Evolutionary conservation across 441 rosid genomes (phyloP), one percentile per base, ranked within the genome.

Genomic region (Sinapis alba): DNA sequence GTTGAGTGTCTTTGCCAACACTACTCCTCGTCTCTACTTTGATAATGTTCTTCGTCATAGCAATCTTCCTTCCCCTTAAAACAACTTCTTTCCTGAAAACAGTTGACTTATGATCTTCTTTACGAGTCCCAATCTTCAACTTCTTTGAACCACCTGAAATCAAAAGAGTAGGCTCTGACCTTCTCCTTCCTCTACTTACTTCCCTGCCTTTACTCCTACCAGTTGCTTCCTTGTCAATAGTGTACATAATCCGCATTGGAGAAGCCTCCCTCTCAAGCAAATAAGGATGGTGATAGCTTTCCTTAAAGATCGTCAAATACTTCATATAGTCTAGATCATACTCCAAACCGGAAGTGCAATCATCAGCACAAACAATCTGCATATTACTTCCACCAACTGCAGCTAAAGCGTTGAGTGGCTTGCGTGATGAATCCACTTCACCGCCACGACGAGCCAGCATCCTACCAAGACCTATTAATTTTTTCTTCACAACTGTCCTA

Each of bases 291-390:
- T 78, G 76, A 36, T 59, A 66, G 12, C 60, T 72, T 56, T 23
- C 70, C 58, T 58, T 75, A 28, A 47, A 45, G 5, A 43, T 69
- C n/a, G 69, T 66, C 41, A 86, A 73, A 82, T 81, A 87, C 71
- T 71, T 69, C 62, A 36, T 34, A 72, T 84, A 87, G 0, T 82
- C 73, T 64, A 8, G 2, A 60, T 78, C 76, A 65, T 47, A 73
- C 58, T 77, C 87, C 34, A 71, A 32, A 51, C 16, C 43, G 7
- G 79, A 41, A 45, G 18, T 27, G 23, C 12, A 58, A 73, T 36
- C 73, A 59, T 61, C 58, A 71, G 50, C 65, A 75, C 70, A 45
- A 73, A 62, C 74, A 45, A 78, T 34, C 75, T 73, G 56, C 78
- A 56, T 30, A 57, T 19, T 45, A 11, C 30, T 6, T 67, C 53